Percentiles rank a stretch among this genome's conserved stretches.
phyloP scores from a whole-genome alignment of 257 asterid species.

The Solanum chiquidenum region DNA sequence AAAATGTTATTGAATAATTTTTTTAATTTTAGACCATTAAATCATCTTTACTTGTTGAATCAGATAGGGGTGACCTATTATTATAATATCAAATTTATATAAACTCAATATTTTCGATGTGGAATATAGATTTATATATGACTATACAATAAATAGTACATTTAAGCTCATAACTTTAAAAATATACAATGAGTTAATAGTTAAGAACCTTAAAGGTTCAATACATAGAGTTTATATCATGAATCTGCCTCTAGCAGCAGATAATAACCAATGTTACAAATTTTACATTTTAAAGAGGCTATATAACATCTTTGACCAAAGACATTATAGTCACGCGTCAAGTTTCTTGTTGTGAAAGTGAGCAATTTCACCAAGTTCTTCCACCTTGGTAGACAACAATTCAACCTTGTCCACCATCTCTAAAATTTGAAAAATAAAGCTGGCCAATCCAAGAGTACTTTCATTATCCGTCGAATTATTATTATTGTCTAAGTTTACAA shows the following conservation, averaged over 20 bases:
- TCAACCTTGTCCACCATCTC: slow-evolving; percentile 62
- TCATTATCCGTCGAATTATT: slow-evolving; percentile 9
- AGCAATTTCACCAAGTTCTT: slow-evolving; percentile 52
- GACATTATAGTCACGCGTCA: slow-evolving; percentile 14
- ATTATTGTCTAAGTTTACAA: slow-evolving; percentile 7
- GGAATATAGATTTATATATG: neutral
- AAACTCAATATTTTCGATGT: neutral
- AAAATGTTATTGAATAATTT: too few relatives aligned
- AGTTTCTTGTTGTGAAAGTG: slow-evolving; percentile 18
- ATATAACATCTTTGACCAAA: neutral
- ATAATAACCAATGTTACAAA: neutral
- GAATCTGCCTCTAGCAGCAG: neutral
- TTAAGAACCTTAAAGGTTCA: neutral
- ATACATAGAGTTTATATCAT: neutral
- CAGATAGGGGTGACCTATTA: neutral
- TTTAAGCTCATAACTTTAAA: neutral
- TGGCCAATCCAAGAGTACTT: slow-evolving; percentile 30
- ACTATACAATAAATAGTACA: neutral
- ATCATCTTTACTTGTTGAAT: too few relatives aligned
- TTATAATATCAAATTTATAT: neutral
- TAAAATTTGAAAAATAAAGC: slow-evolving; percentile 38
- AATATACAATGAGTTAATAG: neutral
- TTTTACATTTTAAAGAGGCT: neutral
- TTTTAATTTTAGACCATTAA: neutral
- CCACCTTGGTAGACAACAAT: slow-evolving; percentile 34